Evolutionary conservation across 129 eudicot species (phyloP).

Genomic region (Artemisia tridentata): DNA sequence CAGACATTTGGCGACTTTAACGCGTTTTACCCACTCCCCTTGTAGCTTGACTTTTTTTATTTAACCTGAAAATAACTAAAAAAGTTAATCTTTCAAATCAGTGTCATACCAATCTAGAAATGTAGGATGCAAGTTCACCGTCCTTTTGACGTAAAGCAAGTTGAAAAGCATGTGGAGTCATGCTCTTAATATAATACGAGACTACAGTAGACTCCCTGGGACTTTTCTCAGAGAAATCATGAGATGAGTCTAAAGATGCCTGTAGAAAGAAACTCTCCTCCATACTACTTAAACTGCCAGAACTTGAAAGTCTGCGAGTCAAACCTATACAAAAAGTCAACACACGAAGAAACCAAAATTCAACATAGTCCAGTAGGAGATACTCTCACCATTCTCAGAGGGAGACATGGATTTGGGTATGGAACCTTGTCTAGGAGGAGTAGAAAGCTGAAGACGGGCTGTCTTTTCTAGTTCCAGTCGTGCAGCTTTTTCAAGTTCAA

Average conservation of each 20-base stretch:
- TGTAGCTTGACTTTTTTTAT: too few species aligned
- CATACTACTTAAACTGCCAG: conserved; percentile 74
- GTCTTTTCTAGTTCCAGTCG: conserved; percentile 71
- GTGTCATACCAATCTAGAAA: conserved; percentile 74
- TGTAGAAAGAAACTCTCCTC: conserved; percentile 86
- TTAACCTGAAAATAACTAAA: too few species aligned
- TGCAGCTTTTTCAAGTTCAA: conserved; percentile 79
- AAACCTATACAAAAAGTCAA: conserved; percentile 51
- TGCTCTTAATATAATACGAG: conserved; percentile 65
- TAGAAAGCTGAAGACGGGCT: conserved; percentile 45
- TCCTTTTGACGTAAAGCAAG: conserved; percentile 91
- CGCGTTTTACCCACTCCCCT: too few species aligned
- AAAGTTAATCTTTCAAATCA: background rate
- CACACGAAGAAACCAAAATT: background rate
- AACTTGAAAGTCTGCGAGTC: conserved; percentile 78
- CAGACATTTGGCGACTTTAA: too few species aligned
- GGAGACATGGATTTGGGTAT: conserved; percentile 43
- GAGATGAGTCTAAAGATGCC: conserved; percentile 70
- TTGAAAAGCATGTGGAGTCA: conserved; percentile 72
- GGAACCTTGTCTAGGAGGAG: conserved; percentile 50
- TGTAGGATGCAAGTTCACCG: conserved; percentile 90
- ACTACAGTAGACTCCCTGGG: conserved; percentile 49
- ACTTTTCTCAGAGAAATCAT: conserved; percentile 51
- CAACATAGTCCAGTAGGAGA: background rate
- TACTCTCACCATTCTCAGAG: conserved; percentile 60